Percentiles rank a stretch among this genome's conserved stretches.
These are phyloP conservation scores for Fusarium ambrosium DNA, from an alignment of 2,329 filamentous ascomycete species.

Conservation along the genomic window DNA sequence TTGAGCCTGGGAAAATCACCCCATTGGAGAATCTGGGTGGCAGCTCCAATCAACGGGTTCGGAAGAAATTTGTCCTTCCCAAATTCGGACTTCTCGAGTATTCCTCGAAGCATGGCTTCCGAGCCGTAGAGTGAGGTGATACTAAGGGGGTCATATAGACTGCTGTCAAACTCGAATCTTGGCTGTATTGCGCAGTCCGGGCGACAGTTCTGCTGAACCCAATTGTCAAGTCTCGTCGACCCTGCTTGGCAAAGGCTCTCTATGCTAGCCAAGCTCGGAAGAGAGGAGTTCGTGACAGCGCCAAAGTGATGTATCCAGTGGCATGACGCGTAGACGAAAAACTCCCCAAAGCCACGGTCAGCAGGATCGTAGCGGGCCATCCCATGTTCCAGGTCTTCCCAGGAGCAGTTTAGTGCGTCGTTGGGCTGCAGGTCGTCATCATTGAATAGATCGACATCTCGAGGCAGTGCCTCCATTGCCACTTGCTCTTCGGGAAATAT, in stretches of 20 bases:
- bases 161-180: constrained; percentile 49
- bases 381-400: constrained; percentile 50
- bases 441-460: constrained; percentile 39
- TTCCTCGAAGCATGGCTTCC: constrained; percentile 45
- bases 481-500: constrained; percentile 49
- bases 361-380: constrained; percentile 45
- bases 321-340: constrained; percentile 54
- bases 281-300: constrained; percentile 28
- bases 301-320: constrained; percentile 52
- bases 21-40: constrained; percentile 46
- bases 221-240: constrained; percentile 49
- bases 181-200: constrained; percentile 48
- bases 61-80: constrained; percentile 3
- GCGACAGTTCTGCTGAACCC: constrained; percentile 50
- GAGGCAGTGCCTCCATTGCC: constrained; percentile 24
- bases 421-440: constrained; percentile 30
- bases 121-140: constrained; percentile 53
- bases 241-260: constrained; percentile 42
- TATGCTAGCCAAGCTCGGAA: constrained; percentile 35
- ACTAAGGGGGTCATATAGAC: constrained; percentile 52
- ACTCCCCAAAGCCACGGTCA: constrained; percentile 40
- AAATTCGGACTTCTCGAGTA: constrained; percentile 23
- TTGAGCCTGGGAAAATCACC: constrained; percentile 42
- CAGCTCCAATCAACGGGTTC: constrained; percentile 37
- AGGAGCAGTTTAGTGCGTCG: constrained; percentile 42